Evolutionary conservation across 495 filamentous ascomycete genomes (phyloP), one percentile per base, ranked within the genome.

Genomic region (Xylaria nigripes): DNA sequence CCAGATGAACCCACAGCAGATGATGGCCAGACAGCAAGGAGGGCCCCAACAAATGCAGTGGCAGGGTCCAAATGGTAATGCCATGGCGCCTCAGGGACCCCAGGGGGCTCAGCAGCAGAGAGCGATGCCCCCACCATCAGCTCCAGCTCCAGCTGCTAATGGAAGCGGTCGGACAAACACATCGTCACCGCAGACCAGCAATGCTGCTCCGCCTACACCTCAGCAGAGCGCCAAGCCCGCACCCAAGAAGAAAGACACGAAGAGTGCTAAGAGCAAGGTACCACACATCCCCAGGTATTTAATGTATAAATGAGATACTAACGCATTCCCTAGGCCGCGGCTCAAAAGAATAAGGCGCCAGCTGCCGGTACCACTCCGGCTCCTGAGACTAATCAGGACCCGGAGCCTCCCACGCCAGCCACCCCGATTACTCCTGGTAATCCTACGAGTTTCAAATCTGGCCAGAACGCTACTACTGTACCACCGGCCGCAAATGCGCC

Each of bases 361-460:
- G 79, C 76, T 44, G 77, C 82, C 61, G 83, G 81, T 63, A 82
- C 88, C 38, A 89, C 89, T 22, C 82, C 88, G 40, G 84, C 86
- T 32, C 82, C 89, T 3, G 88, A 95, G 57, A 72, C 79, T 9
- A 85, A 86, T 50, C 73, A 76, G 24, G 78, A 84, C 29, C 80
- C 85, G 6, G 86, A 88, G 29, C 86, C 86, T 7, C 86, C 87
- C 12, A 88, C 88, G 1, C 89, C 89, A 1, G 80, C 86, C 4
- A 92, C 90, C 1, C 92, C 92, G 1, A 89, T 90, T 54, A 96
- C 88, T 4, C 87, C 92, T n/a, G 81, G 83, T 60, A 83, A 90
- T 68, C 70, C 77, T 16, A 81, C 81, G 13, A 87, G 83, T 67
- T 79, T 78, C 59, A 79, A 76, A 59, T 74, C 76, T 51, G 78